Evolutionary conservation across 108 stramenopile species (phyloP), one percentile per base, ranked within the genome.

Genomic region (Bacterosira constricta): DNA sequence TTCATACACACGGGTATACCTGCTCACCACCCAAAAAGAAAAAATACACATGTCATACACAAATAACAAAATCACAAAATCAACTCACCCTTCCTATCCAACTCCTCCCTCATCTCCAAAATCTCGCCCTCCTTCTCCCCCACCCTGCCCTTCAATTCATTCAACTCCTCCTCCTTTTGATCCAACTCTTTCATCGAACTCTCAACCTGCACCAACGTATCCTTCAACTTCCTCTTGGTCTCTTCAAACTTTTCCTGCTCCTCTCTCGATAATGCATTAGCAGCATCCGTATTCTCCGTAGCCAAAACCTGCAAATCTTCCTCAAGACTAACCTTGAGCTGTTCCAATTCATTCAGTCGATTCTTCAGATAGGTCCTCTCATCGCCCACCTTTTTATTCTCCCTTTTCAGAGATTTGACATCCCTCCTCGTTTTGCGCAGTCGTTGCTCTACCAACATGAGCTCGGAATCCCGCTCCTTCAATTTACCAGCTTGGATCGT

Each of bases 401-500:
- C 69, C 37, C 77, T 29, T 25, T 66, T 66, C 6, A 75, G 36
- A n/a, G 6, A 4, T 46, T 70, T 69, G 5, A 70, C 35, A 31
- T 78, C 77, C 53, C 77, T 25, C 15, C 61, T 37, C 0, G 61
- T 65, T 23, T 63, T 57, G 0, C 77, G 52, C 45, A 78, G 3
- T 12, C 63, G 54, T 23, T 31, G 35, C 37, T 78, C 77, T 8
- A 69, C 8, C 7, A 25, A 47, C 2, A 62, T 56, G 44, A 78
- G 56, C 31, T 69, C 68, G 20, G 23, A 29, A 51, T 78, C 77
- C 37, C 77, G 47, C 57, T 69, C 47, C 21, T 63, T 69, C 6
- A 78, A 63, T 38, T 70, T 69, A 17, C 55, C 62, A 18, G 77
- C 77, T 56, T 78, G 77, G 7, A 78, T 42, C 25, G 77, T 55